phyloP scores from a whole-genome alignment of 768 basidiomycete genomes.

The Podaxis sp. region DNA sequence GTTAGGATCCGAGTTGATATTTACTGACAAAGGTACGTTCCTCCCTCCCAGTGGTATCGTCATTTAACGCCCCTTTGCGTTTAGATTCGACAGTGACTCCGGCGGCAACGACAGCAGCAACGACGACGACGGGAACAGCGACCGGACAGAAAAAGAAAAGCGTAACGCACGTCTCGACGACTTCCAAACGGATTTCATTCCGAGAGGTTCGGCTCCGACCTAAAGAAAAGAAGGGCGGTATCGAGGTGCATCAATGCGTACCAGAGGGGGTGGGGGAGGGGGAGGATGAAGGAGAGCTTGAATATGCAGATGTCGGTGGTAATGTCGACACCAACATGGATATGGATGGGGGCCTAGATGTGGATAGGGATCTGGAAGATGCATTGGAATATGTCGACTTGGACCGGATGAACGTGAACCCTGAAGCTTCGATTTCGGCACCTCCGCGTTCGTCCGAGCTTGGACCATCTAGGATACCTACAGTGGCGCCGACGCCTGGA shows the following conservation, averaged over 20 bases:
- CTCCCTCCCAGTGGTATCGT: neutral
- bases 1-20: constrained; percentile 75
- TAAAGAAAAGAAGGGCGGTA: constrained; percentile 23
- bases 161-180: constrained; percentile 57
- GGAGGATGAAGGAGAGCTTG: neutral
- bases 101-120: neutral
- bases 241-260: neutral
- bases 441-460: neutral
- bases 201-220: constrained; percentile 62
- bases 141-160: constrained; percentile 43
- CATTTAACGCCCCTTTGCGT: neutral
- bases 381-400: constrained; percentile 8
- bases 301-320: neutral
- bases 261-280: neutral
- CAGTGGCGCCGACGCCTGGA: too few relatives aligned
- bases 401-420: neutral
- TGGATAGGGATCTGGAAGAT: constrained; percentile 2
- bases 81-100: neutral
- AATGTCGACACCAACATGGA: neutral
- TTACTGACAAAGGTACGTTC: constrained; percentile 60
- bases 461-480: neutral
- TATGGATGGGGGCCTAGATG: neutral
- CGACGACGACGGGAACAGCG: neutral
- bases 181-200: constrained; percentile 72
- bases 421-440: too few relatives aligned